phyloP scores from a whole-genome alignment of 2,329 filamentous ascomycete genomes.

The Aureobasidium sp. region DNA sequence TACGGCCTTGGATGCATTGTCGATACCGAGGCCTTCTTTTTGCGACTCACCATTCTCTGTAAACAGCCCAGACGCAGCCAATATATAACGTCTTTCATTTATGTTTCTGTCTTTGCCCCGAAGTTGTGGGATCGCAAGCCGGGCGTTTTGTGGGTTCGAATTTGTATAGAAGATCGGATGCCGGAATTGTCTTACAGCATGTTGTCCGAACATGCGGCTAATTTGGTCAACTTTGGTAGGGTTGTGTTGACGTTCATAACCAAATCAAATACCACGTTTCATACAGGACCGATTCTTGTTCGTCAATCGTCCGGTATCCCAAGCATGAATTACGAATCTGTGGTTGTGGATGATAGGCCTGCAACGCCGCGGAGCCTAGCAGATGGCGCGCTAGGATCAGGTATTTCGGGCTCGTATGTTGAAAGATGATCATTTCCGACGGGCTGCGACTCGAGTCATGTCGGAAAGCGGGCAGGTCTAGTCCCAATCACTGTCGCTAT shows the following conservation, averaged over 20 bases:
- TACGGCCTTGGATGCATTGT: background rate
- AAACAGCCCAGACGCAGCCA: background rate
- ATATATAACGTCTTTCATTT: background rate
- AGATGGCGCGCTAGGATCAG: background rate
- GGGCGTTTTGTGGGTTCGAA: background rate
- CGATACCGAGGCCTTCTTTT: background rate
- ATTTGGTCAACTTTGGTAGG: background rate
- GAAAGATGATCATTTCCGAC: background rate
- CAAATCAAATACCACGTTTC: background rate
- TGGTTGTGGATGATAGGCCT: background rate
- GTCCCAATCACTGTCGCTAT: constrained; percentile 56
- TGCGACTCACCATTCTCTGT: background rate
- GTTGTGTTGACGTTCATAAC: background rate
- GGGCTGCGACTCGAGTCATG: background rate
- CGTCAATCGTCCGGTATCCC: background rate
- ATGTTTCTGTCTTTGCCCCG: background rate
- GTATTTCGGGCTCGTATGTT: background rate
- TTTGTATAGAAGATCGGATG: too few relatives aligned
- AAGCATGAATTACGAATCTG: background rate
- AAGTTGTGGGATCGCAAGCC: background rate
- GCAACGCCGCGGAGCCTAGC: background rate
- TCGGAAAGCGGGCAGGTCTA: constrained; percentile 26
- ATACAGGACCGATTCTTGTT: background rate
- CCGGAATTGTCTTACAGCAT: background rate
- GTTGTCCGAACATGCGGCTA: background rate